phyloP scores from a whole-genome alignment of 257 asterid species.

The Haberlea rhodopensis region DNA sequence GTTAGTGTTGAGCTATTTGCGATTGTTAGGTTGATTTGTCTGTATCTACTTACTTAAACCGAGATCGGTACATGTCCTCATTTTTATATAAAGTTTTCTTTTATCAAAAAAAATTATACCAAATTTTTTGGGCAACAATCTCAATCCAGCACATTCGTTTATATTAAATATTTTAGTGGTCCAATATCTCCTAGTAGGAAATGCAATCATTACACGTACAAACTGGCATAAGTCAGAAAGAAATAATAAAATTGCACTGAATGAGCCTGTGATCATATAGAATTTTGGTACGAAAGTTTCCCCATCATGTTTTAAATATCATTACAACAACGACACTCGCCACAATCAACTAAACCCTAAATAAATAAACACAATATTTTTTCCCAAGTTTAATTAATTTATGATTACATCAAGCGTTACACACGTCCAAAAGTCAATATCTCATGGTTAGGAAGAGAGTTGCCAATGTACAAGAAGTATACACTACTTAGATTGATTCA shows the following conservation, averaged over 20 bases:
- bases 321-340: neutral
- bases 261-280: neutral
- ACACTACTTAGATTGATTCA: constrained; percentile 4
- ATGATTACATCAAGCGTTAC: neutral
- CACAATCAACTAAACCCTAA: neutral
- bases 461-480: constrained; percentile 39
- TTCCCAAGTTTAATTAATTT: neutral
- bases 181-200: neutral
- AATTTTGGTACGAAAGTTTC: neutral
- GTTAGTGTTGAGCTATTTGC: no score
- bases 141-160: neutral
- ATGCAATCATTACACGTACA: neutral
- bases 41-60: no score
- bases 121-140: neutral
- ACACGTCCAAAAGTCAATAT: neutral
- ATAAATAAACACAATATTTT: neutral
- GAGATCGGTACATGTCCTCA: no score
- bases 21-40: no score
- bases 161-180: neutral
- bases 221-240: neutral
- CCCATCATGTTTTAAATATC: neutral
- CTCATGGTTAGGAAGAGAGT: constrained; percentile 20
- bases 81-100: no score
- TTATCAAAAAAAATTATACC: no score
- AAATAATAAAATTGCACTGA: neutral